Percentiles rank a stretch among this genome's conserved stretches.
These are phyloP conservation scores for Talaromyces pinophilus DNA, from an alignment of 2,329 filamentous ascomycete genomes.

Conservation along the genomic window DNA sequence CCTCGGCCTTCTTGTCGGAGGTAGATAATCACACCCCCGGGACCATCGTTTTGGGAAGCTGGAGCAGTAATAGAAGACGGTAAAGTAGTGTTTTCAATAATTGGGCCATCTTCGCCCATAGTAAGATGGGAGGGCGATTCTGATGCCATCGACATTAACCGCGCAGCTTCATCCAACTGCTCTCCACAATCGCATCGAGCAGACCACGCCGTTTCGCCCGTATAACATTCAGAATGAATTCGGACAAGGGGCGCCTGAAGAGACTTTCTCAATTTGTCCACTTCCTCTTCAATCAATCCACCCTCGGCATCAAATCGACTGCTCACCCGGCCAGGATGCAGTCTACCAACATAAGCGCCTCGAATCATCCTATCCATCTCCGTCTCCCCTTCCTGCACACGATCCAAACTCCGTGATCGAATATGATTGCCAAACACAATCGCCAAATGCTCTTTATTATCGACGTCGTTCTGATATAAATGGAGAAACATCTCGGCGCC, in stretches of 20 bases:
- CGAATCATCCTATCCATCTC: slow-evolving; percentile 76
- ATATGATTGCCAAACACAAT: slow-evolving; percentile 94
- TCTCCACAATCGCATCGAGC: slow-evolving; percentile 97
- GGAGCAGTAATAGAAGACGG: slow-evolving; percentile 39
- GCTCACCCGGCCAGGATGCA: slow-evolving; percentile 81
- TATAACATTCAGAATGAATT: slow-evolving; percentile 98
- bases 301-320: slow-evolving; percentile 61
- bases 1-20: slow-evolving; percentile 93
- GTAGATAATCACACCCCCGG: slow-evolving; percentile 91
- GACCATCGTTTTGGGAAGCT: slow-evolving; percentile 45
- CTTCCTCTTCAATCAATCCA: slow-evolving; percentile 12
- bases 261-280: neutral
- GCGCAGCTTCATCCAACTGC: slow-evolving; percentile 92
- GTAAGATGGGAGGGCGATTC: slow-evolving; percentile 29
- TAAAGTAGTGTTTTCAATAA: slow-evolving; percentile 26
- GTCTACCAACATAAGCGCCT: slow-evolving; percentile 84
- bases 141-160: slow-evolving; percentile 76
- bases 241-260: slow-evolving; percentile 70
- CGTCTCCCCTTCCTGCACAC: slow-evolving; percentile 49
- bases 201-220: slow-evolving; percentile 97
- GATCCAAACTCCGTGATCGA: slow-evolving; percentile 63
- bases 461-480: slow-evolving; percentile 86
- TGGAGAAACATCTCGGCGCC: slow-evolving; percentile 97
- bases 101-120: slow-evolving; percentile 27
- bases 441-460: slow-evolving; percentile 93